Conservation (phyloP, 2,329 filamentous ascomycete genomes). For the Cladosporium cucumerinum region DNA sequence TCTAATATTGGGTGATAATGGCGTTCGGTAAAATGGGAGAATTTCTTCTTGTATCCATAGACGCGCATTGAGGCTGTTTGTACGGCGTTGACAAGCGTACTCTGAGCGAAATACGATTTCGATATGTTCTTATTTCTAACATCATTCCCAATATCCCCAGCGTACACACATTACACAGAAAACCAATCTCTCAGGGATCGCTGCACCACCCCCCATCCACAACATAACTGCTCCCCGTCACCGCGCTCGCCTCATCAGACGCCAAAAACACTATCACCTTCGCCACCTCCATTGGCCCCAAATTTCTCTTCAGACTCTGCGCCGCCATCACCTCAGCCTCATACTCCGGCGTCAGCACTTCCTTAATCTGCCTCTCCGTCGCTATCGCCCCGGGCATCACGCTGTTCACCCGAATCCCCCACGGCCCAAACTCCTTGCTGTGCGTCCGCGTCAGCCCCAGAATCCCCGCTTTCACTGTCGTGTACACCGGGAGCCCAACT, state of each 20-base stretch:
- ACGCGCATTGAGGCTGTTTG: background rate
- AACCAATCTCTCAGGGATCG: constrained; percentile 20
- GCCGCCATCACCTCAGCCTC: constrained; percentile 27
- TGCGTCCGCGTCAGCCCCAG: constrained; percentile 31
- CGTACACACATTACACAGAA: background rate
- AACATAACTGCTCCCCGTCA: constrained; percentile 33
- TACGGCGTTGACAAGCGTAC: constrained; percentile 4
- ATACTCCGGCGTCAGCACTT: constrained; percentile 33
- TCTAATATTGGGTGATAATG: constrained; percentile 15
- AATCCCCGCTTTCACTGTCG: constrained; percentile 29
- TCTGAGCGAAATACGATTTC: constrained; percentile 10
- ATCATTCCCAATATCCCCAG: background rate
- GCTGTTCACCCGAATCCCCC: constrained; percentile 29
- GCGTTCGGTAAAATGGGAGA: constrained; percentile 6
- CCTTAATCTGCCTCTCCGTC: constrained; percentile 32
- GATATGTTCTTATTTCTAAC: background rate
- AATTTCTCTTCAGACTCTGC: constrained; percentile 32
- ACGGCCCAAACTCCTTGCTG: constrained; percentile 29
- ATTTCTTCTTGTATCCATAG: constrained; percentile 15
- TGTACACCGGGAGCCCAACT: constrained; percentile 28
- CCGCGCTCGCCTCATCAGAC: constrained; percentile 31
- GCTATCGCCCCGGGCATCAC: constrained; percentile 33
- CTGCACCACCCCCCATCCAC: constrained; percentile 33
- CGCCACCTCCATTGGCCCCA: constrained; percentile 32
- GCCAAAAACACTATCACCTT: constrained; percentile 31